Percentiles rank a stretch among this genome's conserved stretches.
Conservation (phyloP, 192 early-diverging fungal species). For the Podochytrium sp. region DNA sequence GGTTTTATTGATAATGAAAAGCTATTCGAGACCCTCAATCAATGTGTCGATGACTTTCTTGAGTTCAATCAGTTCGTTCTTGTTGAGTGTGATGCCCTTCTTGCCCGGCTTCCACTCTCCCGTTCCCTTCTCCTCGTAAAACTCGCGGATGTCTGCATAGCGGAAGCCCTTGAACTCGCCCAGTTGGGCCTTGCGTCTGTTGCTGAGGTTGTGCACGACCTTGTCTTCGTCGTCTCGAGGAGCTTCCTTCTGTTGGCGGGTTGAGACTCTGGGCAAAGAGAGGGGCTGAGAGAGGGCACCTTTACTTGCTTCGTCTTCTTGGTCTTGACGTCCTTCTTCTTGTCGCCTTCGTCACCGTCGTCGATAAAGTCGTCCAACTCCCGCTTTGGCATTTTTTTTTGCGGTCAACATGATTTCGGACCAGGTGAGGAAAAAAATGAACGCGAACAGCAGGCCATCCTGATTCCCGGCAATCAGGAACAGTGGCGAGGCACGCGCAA, state of each 20-base stretch:
- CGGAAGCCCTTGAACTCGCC: conserved; percentile 3
- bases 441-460: too few species aligned
- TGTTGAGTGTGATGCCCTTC: conserved; percentile 17
- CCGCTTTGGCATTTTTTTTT: background rate
- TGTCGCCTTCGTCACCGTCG: background rate
- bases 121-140: conserved; percentile 16
- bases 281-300: background rate
- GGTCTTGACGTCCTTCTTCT: background rate
- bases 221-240: background rate
- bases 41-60: conserved; percentile 1
- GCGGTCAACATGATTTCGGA: background rate
- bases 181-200: background rate
- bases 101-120: conserved; percentile 18
- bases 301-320: background rate
- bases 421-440: background rate
- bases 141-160: conserved; percentile 13
- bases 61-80: background rate
- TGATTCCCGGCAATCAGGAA: too few species aligned
- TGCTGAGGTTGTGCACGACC: background rate
- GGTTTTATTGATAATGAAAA: too few species aligned
- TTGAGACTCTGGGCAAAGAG: background rate
- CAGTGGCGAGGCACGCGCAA: too few species aligned
- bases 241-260: background rate
- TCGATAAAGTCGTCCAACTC: conserved; percentile 18
- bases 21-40: background rate